phyloP scores from a whole-genome alignment of 176 grass and related monocot genomes.

The Carex pumila region DNA sequence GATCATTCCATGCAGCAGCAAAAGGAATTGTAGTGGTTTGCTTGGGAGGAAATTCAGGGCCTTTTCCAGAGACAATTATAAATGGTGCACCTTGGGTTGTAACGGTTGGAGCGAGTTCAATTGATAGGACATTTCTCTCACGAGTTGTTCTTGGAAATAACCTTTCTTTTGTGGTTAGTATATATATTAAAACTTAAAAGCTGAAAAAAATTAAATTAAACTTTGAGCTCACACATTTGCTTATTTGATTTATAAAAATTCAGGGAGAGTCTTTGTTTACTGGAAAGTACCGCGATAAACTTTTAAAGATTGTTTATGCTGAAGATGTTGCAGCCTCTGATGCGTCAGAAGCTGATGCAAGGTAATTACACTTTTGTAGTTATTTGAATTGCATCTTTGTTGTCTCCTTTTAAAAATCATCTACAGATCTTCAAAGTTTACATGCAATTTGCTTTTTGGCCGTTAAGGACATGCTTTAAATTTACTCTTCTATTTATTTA shows the following conservation, averaged over 20 bases:
- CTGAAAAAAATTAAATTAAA: not conserved
- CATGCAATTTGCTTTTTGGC: not conserved
- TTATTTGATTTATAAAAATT: conserved; percentile 16
- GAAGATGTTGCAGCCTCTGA: conserved; percentile 73
- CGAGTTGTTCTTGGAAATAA: conserved; percentile 79
- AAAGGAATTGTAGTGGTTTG: conserved; percentile 75
- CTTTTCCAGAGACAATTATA: conserved; percentile 80
- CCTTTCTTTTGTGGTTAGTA: conserved; percentile 47
- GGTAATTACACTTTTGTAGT: conserved; percentile 37
- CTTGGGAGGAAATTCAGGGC: conserved; percentile 83
- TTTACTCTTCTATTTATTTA: conserved; percentile 4
- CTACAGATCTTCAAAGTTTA: not conserved
- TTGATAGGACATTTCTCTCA: conserved; percentile 66
- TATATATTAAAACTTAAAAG: not conserved
- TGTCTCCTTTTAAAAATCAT: not conserved
- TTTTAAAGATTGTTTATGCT: conserved; percentile 57
- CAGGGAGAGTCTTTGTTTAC: conserved; percentile 76
- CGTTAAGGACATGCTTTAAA: not conserved
- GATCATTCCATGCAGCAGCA: conserved; percentile 74
- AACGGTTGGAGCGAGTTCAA: conserved; percentile 75
- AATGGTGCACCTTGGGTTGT: conserved; percentile 87
- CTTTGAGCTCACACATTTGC: not conserved
- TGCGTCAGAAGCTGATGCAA: conserved; percentile 65
- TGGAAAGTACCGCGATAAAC: conserved; percentile 46
- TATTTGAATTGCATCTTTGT: not conserved